These are phyloP conservation scores for Leishmania braziliensis DNA, from an alignment of 208 protist species.

Conservation along the genomic window DNA sequence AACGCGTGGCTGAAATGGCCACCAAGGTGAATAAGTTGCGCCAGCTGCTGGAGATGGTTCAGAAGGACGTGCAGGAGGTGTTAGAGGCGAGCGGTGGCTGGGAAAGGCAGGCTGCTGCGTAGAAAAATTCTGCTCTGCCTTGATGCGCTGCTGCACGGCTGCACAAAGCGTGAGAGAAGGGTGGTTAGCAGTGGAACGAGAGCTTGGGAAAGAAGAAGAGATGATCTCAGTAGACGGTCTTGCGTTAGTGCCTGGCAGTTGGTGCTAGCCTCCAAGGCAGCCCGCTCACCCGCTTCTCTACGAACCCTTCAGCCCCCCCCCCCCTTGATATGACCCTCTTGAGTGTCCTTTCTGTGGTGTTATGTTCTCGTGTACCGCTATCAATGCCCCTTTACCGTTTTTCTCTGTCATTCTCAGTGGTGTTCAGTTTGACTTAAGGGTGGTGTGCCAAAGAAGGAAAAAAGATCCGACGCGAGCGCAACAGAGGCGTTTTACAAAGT, in stretches of 20 bases:
- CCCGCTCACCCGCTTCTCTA: background rate
- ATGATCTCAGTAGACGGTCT: background rate
- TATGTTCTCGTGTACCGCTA: conserved; percentile 6
- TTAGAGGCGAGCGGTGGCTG: conserved; percentile 31
- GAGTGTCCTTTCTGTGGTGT: conserved; percentile 12
- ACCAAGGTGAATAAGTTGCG: conserved; percentile 38
- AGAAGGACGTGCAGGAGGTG: conserved; percentile 45
- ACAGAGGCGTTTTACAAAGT: background rate
- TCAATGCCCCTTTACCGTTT: conserved; percentile 8
- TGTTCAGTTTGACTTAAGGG: background rate
- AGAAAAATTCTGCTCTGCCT: background rate
- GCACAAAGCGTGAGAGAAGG: background rate
- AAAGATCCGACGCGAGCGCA: background rate
- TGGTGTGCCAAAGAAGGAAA: background rate
- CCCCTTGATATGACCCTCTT: background rate
- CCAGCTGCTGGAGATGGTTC: conserved; percentile 43
- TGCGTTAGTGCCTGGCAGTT: background rate
- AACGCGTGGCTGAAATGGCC: conserved; percentile 21
- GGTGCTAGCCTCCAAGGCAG: background rate
- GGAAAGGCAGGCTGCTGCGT: background rate
- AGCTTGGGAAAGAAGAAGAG: background rate
- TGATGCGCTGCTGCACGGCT: background rate
- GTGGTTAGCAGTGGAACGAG: background rate
- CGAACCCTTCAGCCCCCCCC: background rate
- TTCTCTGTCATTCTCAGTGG: conserved; percentile 9